Evolutionary conservation across 371 early-diverging fungal species (phyloP).

Genomic region (Saksenaea oblongispora): DNA sequence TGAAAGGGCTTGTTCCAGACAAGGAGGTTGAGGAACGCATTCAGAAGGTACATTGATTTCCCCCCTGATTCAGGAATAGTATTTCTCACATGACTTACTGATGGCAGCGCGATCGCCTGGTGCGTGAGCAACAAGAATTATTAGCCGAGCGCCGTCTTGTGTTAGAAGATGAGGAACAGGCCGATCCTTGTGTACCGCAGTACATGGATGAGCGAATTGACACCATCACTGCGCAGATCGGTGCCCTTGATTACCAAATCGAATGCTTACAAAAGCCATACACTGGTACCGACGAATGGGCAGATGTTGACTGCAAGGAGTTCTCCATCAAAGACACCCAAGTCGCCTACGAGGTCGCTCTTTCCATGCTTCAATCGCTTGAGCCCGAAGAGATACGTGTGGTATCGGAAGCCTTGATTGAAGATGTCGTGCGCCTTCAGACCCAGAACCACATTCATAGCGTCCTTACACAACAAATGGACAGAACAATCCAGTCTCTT

Average conservation of each 20-base stretch:
- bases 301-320: constrained; percentile 15
- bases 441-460: constrained; percentile 6
- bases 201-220: constrained; percentile 85
- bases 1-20: neutral
- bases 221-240: constrained; percentile 29
- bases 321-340: neutral
- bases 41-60: neutral
- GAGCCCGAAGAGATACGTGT: constrained; percentile 37
- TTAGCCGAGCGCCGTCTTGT: constrained; percentile 64
- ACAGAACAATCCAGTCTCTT: constrained; percentile 8
- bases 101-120: constrained; percentile 50
- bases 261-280: neutral
- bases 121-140: constrained; percentile 66
- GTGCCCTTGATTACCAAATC: constrained; percentile 22
- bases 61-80: neutral
- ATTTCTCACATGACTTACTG: neutral
- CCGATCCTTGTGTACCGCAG: constrained; percentile 37
- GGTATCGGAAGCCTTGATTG: constrained; percentile 31
- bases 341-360: constrained; percentile 29
- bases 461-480: constrained; percentile 8
- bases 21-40: neutral
- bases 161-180: constrained; percentile 42
- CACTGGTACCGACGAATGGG: constrained; percentile 11
- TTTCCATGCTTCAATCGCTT: constrained; percentile 31
- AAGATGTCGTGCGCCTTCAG: constrained; percentile 30